Percentiles rank a stretch among this genome's conserved stretches.
phyloP scores from a whole-genome alignment of 805 yeast species.

The Torulaspora franciscae region DNA sequence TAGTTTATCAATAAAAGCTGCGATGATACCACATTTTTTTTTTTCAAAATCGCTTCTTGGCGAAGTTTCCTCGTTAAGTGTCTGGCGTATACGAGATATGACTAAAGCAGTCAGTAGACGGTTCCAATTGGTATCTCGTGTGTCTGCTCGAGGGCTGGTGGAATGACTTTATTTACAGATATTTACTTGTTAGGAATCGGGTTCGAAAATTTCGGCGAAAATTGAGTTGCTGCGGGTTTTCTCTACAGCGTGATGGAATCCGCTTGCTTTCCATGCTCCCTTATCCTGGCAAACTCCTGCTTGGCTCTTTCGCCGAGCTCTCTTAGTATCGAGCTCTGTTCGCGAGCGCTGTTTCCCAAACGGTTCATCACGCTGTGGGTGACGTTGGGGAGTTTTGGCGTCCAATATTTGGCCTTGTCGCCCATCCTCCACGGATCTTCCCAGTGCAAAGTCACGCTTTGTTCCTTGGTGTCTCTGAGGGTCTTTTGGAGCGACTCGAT shows the following conservation, averaged over 20 bases:
- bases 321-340: slow-evolving; percentile 61
- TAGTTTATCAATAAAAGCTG: not conserved
- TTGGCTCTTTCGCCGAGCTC: slow-evolving; percentile 42
- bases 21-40: slow-evolving; percentile 4
- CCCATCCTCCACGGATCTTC: slow-evolving; percentile 87
- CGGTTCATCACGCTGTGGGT: slow-evolving; percentile 57
- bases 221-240: not conserved
- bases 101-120: not conserved
- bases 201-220: slow-evolving; percentile 5
- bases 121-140: not conserved
- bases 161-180: slow-evolving; percentile 7
- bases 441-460: slow-evolving; percentile 59
- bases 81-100: slow-evolving; percentile 1
- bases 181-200: not conserved
- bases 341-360: slow-evolving; percentile 51
- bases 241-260: slow-evolving; percentile 9
- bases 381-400: slow-evolving; percentile 42
- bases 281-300: slow-evolving; percentile 16
- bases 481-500: slow-evolving; percentile 29
- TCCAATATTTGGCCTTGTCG: slow-evolving; percentile 63
- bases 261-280: slow-evolving; percentile 11
- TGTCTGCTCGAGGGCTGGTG: not conserved
- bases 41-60: slow-evolving; percentile 2
- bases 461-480: slow-evolving; percentile 21
- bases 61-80: slow-evolving; percentile 3